Conservation (phyloP, 2,329 filamentous ascomycete genomes). For the Monilinia polystroma region DNA sequence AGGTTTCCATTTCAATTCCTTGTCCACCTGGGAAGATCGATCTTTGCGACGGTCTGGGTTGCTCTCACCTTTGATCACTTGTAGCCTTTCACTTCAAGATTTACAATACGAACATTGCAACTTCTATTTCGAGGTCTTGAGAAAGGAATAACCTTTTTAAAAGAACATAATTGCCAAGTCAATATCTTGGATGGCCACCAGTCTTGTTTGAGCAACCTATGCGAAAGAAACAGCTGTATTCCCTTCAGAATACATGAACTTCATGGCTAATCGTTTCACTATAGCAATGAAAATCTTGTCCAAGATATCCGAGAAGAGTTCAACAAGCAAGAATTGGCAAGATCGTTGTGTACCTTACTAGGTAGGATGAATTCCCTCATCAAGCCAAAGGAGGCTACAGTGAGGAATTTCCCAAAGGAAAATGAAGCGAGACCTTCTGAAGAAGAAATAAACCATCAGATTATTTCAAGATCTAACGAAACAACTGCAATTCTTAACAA, state of each 20-base stretch:
- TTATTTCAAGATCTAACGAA: neutral
- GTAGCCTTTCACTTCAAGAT: neutral
- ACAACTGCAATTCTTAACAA: neutral
- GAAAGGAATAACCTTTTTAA: neutral
- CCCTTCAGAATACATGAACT: neutral
- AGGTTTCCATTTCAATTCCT: neutral
- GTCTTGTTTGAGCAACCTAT: neutral
- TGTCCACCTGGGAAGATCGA: neutral
- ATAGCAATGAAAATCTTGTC: neutral
- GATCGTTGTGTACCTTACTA: too few species aligned
- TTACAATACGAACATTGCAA: constrained; percentile 1
- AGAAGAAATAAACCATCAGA: neutral
- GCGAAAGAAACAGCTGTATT: neutral
- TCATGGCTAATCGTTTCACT: neutral
- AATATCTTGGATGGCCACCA: neutral
- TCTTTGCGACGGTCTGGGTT: neutral
- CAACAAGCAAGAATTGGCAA: neutral
- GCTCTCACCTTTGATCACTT: neutral
- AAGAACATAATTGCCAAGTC: neutral
- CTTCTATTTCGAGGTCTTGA: neutral
- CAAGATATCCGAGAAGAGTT: neutral
- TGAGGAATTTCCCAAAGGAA: neutral
- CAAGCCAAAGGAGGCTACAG: neutral
- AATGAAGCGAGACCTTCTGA: neutral
- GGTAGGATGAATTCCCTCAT: neutral